Conservation (phyloP, 192 early-diverging fungal genomes). For the Backusella tuberculispora region DNA sequence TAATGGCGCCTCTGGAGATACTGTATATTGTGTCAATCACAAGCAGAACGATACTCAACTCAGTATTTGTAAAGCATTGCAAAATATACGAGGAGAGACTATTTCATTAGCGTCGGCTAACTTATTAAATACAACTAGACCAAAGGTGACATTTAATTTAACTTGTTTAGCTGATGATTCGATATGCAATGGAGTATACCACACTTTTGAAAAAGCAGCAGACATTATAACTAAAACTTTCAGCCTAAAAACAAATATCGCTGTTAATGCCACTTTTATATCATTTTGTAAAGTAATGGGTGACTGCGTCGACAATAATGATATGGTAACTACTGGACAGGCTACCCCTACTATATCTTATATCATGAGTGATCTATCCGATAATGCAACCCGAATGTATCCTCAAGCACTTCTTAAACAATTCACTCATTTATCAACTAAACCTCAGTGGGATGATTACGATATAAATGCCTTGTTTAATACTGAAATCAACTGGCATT, state of each 20-base stretch:
- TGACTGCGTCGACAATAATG: conserved; percentile 20
- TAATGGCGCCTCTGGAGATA: neutral
- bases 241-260: conserved; percentile 30
- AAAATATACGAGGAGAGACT: neutral
- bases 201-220: conserved; percentile 27
- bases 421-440: conserved; percentile 19
- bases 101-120: neutral
- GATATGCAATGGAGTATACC: conserved; percentile 28
- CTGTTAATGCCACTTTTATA: conserved; percentile 42
- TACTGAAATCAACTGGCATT: conserved; percentile 37
- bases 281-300: conserved; percentile 35
- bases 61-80: neutral
- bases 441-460: conserved; percentile 26
- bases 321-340: conserved; percentile 29
- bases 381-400: conserved; percentile 42
- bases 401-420: conserved; percentile 51
- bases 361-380: conserved; percentile 32
- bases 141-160: neutral
- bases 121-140: conserved; percentile 4
- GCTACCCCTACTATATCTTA: conserved; percentile 40
- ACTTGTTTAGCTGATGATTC: neutral
- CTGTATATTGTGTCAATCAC: neutral
- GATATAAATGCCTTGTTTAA: conserved; percentile 49
- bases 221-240: conserved; percentile 39
- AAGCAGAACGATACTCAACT: neutral